Base-by-base conservation (phyloP, 345 rosid species). In the Arabidopsis thaliana region DNA sequence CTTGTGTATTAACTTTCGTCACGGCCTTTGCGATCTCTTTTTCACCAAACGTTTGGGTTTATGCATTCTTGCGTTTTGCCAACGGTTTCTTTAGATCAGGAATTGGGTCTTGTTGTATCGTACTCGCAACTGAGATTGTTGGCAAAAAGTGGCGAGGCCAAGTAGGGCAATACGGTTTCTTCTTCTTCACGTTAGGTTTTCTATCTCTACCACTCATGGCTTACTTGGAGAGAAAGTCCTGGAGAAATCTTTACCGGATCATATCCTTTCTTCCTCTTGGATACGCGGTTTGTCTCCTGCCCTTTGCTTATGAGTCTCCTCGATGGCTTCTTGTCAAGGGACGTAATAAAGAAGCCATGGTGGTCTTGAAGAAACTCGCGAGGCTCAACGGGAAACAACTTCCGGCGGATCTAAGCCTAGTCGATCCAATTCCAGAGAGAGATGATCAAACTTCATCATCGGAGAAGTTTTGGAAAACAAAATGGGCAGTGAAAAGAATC, bases 61-160 rank as follows among this genome's bases (percentile, higher is more conserved):
- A 88, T 34, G 78, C 88, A 3, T 75, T 89, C 62, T 81, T 88
- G 32, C 88, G 97, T n/a, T 87, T 85, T 1, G 78, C 86, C 3
- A 89, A 83, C 5, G 93, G 96, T 0, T 84, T 92, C 28, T 62
- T 77, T 3, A 74, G 87, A 36, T 86, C 93, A 0, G 92, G 97
- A 5, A 82, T 87, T 30, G 89, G 91, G 0, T 86, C 89, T 7
- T 83, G 89, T 67, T 88, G 92, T 34, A 86, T 89, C 22, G 97
- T 92, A 33, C 89, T 92, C 0, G 78, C 93, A 0, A 89, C 96
- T 0, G 96, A 89, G 64, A 83, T 73, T 0, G 97, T 91, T 1
- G 91, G 93, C 32, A 83, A 87, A 1, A 89, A 89, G 77, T 85
- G 91, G 89, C 80, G 96, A 0, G 91, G 93, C 2, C 93, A 85